These are phyloP conservation scores for Boletus semigastroideus DNA, from an alignment of 1,284 basidiomycete genomes.

Conservation along the genomic window DNA sequence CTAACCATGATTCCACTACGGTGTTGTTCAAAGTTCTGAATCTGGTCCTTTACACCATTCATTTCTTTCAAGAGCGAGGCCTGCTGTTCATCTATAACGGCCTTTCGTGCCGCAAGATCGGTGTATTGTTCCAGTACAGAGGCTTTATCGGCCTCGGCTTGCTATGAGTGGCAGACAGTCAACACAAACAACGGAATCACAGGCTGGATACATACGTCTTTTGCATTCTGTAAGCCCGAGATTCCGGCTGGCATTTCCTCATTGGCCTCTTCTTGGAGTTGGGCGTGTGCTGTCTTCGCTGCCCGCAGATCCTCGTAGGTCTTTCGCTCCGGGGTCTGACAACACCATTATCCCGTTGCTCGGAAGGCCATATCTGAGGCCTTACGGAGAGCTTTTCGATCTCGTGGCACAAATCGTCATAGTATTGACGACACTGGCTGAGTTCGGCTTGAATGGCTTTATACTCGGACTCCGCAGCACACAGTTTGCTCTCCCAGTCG, in stretches of 20 bases:
- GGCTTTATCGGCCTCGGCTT: conserved; percentile 53
- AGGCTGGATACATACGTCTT: conserved; percentile 38
- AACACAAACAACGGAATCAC: background rate
- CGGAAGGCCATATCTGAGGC: background rate
- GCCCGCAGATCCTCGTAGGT: conserved; percentile 29
- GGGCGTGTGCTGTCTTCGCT: conserved; percentile 36
- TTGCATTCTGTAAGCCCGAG: conserved; percentile 60
- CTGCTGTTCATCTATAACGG: conserved; percentile 44
- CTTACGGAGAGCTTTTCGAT: conserved; percentile 24
- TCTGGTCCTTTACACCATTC: conserved; percentile 45
- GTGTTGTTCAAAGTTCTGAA: conserved; percentile 48
- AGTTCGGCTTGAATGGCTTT: conserved; percentile 20
- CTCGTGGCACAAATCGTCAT: conserved; percentile 16
- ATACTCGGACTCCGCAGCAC: conserved; percentile 27
- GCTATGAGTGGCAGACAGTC: conserved; percentile 37
- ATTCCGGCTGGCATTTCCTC: conserved; percentile 76
- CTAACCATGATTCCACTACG: conserved; percentile 44
- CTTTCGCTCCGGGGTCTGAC: conserved; percentile 29
- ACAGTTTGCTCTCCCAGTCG: conserved; percentile 30
- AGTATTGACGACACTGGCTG: conserved; percentile 21
- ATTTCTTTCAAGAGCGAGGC: conserved; percentile 40
- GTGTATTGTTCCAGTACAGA: conserved; percentile 49
- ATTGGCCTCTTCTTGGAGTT: conserved; percentile 60
- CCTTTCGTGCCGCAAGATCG: conserved; percentile 43
- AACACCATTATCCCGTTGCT: background rate